Evolutionary conservation across 768 basidiomycete genomes (phyloP).

Genomic region (Tricholoma flavovirens): DNA sequence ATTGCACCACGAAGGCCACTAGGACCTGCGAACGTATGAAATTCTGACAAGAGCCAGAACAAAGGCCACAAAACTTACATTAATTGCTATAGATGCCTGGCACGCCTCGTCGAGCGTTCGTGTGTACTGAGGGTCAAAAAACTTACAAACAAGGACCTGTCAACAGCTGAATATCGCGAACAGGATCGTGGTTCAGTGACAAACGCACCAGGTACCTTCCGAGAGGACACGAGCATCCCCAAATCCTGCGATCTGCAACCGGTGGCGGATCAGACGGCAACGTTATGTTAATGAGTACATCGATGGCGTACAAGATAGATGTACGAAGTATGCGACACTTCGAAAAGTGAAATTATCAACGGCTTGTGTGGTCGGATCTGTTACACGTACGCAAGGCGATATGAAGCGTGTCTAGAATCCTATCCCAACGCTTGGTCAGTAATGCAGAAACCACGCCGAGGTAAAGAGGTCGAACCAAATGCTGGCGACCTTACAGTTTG

Average conservation of each 20-base stretch:
- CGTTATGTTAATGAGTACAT: neutral
- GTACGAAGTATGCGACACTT: constrained; percentile 39
- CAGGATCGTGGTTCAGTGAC: neutral
- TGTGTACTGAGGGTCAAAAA: neutral
- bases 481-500: neutral
- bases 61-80: constrained; percentile 21
- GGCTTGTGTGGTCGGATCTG: neutral
- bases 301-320: constrained; percentile 32
- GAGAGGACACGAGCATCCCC: constrained; percentile 22
- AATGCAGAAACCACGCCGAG: neutral
- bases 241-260: constrained; percentile 33
- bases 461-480: neutral
- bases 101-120: neutral
- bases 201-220: constrained; percentile 34
- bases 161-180: neutral
- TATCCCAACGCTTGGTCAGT: constrained; percentile 10
- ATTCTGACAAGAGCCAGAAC: neutral
- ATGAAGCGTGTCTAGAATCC: constrained; percentile 37
- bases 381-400: constrained; percentile 32
- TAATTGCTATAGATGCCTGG: constrained; percentile 32
- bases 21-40: constrained; percentile 24
- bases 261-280: neutral
- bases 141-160: constrained; percentile 33
- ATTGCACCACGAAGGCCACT: constrained; percentile 38
- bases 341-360: neutral